Base-by-base conservation (phyloP, 2,329 filamentous ascomycete genomes). In the Ascochyta fabae region DNA sequence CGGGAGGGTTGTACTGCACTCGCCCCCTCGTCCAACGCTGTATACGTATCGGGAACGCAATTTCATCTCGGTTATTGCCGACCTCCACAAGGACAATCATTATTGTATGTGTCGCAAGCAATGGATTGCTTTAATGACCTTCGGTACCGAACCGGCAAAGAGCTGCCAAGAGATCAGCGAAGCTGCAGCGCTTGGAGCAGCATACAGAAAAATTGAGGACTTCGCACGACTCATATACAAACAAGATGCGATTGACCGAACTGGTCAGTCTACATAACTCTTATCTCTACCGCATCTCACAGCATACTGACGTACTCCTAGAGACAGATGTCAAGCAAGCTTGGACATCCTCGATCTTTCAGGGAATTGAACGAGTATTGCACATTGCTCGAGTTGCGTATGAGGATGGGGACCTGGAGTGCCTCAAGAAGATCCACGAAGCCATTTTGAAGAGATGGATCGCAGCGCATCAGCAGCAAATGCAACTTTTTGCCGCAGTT, bases 371-470 rank as follows among this genome's bases (percentile, higher is more conserved):
- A 6, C 43, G 56, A 13, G 47, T 58, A 0, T 16, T 61, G 12
- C 61, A 64, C n/a, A 23, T 59, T 23, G 53, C 59, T 10, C 48
- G 61, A 3, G 24, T 62, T 0, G 56, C 58, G 6, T 54, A 49
- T 33, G 58, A 66, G 13, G 19, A 50, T 13, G 39, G 40, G 3
- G 43, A 58, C 22, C 1, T 45, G 4, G 45, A 36, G 2, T 15
- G 22, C 2, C 41, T 62, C 1, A 12, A 27, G 4, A 39, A 41
- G 0, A 58, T 62, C 2, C 48, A 41, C 3, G 23, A 56, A 4
- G 56, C 49, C 7, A 58, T 54, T 40, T 36, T 50, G 22, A 33
- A 34, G 15, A 29, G 57, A 35, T 62, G 60, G 60, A 24, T 60
- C 13, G 48, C 41, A 19, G 41, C 47, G 3, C 39, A 56, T 6